Evolutionary conservation across 495 filamentous ascomycete genomes (phyloP).

Genomic region (Staphylotrichum tortipilum): DNA sequence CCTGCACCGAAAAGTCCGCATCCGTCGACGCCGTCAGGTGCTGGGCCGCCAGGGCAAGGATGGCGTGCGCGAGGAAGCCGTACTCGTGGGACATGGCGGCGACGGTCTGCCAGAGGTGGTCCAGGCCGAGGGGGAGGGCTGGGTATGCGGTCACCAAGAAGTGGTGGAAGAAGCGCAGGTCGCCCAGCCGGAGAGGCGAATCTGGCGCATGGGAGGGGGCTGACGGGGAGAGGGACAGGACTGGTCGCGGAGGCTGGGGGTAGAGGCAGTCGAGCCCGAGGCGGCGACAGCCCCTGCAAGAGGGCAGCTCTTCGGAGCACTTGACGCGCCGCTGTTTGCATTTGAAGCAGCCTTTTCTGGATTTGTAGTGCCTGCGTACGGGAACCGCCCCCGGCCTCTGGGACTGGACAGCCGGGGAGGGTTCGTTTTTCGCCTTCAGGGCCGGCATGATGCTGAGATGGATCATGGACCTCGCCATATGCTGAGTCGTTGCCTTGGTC

Average conservation of each 20-base stretch:
- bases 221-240: neutral
- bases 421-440: neutral
- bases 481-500: no score
- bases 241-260: slow-evolving; percentile 11
- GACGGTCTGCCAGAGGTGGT: neutral
- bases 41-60: slow-evolving; percentile 38
- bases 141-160: neutral
- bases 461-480: no score
- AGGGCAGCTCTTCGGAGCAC: slow-evolving; percentile 37
- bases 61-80: slow-evolving; percentile 33
- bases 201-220: slow-evolving; percentile 4
- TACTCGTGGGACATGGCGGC: slow-evolving; percentile 36
- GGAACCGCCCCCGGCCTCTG: neutral
- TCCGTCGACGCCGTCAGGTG: slow-evolving; percentile 21
- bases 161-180: slow-evolving; percentile 25
- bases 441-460: no score
- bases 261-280: slow-evolving; percentile 40
- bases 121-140: neutral
- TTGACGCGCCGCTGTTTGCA: slow-evolving; percentile 47
- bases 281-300: slow-evolving; percentile 38
- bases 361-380: neutral
- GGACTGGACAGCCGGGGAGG: neutral
- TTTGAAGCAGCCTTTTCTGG: slow-evolving; percentile 35
- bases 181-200: slow-evolving; percentile 27
- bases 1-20: slow-evolving; percentile 18